Percentiles rank a stretch among this genome's conserved stretches.
Conservation (phyloP, 2,329 filamentous ascomycete genomes). For the Zasmidium cellare region DNA sequence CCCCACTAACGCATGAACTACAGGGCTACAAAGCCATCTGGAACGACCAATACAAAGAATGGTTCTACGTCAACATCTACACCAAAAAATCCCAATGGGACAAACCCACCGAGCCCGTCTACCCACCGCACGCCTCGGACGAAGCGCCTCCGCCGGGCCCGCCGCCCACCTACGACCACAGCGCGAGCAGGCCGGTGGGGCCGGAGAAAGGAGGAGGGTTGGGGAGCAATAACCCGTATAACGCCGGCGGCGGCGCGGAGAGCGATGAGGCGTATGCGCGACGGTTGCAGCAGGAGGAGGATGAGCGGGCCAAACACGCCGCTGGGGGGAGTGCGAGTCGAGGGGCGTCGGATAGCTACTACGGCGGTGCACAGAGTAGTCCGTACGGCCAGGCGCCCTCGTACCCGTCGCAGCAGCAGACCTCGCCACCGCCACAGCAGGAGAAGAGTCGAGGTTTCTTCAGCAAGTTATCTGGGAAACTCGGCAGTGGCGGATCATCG, state of each 20-base stretch:
- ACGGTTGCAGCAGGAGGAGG: slow-evolving; percentile 79
- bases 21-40: slow-evolving; percentile 84
- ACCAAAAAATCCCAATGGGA: slow-evolving; percentile 94
- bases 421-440: background rate
- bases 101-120: slow-evolving; percentile 69
- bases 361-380: slow-evolving; percentile 33
- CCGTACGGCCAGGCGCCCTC: slow-evolving; percentile 35
- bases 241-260: slow-evolving; percentile 31
- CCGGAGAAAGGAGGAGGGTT: slow-evolving; percentile 50
- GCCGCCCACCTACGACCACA: slow-evolving; percentile 65
- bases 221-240: slow-evolving; percentile 73
- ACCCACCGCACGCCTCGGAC: slow-evolving; percentile 46
- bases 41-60: slow-evolving; percentile 87
- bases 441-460: slow-evolving; percentile 42
- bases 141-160: slow-evolving; percentile 53
- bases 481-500: slow-evolving; percentile 30
- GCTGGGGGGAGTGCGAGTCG: slow-evolving; percentile 21
- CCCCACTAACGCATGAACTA: slow-evolving; percentile 50
- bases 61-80: slow-evolving; percentile 88
- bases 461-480: slow-evolving; percentile 55
- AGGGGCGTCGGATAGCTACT: slow-evolving; percentile 52
- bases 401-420: slow-evolving; percentile 2
- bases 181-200: slow-evolving; percentile 41
- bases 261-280: slow-evolving; percentile 75
- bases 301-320: slow-evolving; percentile 51